These are phyloP conservation scores for Chamaecrista fasciculata DNA, from an alignment of 306 rosid genomes.

Conservation along the genomic window DNA sequence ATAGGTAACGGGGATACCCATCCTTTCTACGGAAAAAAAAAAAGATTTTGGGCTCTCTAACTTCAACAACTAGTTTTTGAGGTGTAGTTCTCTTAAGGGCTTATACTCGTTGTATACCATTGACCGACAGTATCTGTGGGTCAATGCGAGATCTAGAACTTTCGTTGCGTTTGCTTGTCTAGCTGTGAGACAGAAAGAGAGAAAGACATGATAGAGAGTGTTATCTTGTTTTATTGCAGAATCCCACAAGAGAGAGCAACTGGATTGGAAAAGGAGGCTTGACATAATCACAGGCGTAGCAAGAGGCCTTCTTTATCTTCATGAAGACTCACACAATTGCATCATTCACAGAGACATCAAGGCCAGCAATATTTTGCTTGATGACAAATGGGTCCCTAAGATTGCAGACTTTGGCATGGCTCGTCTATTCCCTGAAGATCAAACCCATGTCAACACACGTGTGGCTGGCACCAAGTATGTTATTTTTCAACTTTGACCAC, in stretches of 20 bases:
- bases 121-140: neutral
- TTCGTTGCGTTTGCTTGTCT: neutral
- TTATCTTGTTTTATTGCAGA: conserved; percentile 41
- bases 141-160: neutral
- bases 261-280: conserved; percentile 81
- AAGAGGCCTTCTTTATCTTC: conserved; percentile 86
- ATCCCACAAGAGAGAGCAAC: conserved; percentile 47
- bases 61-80: no score
- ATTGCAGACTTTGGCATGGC: conserved; percentile 99
- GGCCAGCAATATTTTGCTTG: conserved; percentile 86
- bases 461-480: conserved; percentile 94
- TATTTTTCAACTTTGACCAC: neutral
- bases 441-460: conserved; percentile 85
- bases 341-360: conserved; percentile 93
- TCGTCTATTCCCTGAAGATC: conserved; percentile 95
- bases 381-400: conserved; percentile 87
- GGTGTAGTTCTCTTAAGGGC: no score
- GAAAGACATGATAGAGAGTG: neutral
- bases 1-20: no score
- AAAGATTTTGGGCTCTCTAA: no score
- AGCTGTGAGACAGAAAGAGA: neutral
- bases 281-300: conserved; percentile 82
- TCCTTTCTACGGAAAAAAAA: no score
- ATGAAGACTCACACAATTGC: conserved; percentile 81
- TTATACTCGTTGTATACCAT: no score